Conservation (phyloP, 345 rosid genomes). For the Aquilaria sinensis region DNA sequence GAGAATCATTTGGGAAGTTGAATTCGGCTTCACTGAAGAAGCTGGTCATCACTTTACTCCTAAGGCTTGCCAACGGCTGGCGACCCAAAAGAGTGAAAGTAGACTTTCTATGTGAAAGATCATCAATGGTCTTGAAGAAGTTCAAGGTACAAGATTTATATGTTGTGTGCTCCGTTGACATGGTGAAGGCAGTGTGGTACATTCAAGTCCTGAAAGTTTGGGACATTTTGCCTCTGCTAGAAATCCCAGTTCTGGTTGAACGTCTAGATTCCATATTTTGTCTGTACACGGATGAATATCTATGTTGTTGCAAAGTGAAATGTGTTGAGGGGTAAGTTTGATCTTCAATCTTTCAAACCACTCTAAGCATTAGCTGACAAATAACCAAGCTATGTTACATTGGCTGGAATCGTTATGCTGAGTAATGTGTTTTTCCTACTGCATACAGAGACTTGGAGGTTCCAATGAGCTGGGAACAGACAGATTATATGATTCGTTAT, state of each 20-base stretch:
- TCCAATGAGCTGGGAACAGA: neutral
- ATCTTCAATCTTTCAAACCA: neutral
- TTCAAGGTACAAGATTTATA: constrained; percentile 3
- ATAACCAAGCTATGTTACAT: neutral
- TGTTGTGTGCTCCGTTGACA: constrained; percentile 4
- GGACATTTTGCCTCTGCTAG: constrained; percentile 4
- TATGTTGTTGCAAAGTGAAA: constrained; percentile 4
- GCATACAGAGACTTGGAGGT: constrained; percentile 2
- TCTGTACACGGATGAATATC: neutral
- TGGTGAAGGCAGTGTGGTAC: neutral
- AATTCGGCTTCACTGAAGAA: neutral
- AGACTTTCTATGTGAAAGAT: neutral
- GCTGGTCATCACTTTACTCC: neutral
- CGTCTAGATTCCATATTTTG: constrained; percentile 3
- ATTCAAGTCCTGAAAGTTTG: constrained; percentile 10
- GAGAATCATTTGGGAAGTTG: constrained; percentile 5
- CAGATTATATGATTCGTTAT: constrained; percentile 2
- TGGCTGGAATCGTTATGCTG: neutral
- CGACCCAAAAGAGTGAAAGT: constrained; percentile 5
- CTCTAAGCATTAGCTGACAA: neutral
- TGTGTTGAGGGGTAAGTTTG: constrained; percentile 8
- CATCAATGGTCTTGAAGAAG: constrained; percentile 1
- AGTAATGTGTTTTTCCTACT: neutral
- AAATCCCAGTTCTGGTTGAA: constrained; percentile 1
- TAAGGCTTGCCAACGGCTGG: constrained; percentile 9